Conservation (phyloP, 352 stramenopile species). For the Globisporangium mamillatum region DNA sequence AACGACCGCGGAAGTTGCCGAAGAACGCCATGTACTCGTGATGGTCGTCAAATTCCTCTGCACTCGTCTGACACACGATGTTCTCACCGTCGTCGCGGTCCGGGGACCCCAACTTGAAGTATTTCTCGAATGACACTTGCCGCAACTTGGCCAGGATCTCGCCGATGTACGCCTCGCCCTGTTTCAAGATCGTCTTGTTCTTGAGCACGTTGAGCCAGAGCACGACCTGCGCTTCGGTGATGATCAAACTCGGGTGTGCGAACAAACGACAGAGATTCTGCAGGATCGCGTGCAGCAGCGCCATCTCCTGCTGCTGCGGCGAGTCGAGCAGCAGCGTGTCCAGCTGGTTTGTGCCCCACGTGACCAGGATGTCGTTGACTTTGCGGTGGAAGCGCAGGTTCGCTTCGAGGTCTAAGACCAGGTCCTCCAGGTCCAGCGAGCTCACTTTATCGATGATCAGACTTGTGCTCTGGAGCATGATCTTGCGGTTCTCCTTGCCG, state of each 20-base stretch:
- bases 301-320: slow-evolving; percentile 40
- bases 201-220: slow-evolving; percentile 75
- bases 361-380: slow-evolving; percentile 71
- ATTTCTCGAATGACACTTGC: slow-evolving; percentile 71
- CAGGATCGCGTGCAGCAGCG: slow-evolving; percentile 42
- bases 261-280: slow-evolving; percentile 56
- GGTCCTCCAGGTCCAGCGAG: slow-evolving; percentile 37
- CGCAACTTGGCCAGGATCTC: slow-evolving; percentile 48
- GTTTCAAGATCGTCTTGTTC: slow-evolving; percentile 56
- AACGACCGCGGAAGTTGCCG: slow-evolving; percentile 73
- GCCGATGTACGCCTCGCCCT: slow-evolving; percentile 32
- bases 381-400: slow-evolving; percentile 73
- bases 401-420: slow-evolving; percentile 42
- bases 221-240: slow-evolving; percentile 71
- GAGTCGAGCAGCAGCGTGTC: slow-evolving; percentile 49
- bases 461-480: slow-evolving; percentile 62
- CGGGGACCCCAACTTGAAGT: slow-evolving; percentile 73
- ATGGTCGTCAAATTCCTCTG: slow-evolving; percentile 73
- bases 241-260: slow-evolving; percentile 58
- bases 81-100: slow-evolving; percentile 48
- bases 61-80: slow-evolving; percentile 37
- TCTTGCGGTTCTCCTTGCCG: slow-evolving; percentile 57
- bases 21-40: slow-evolving; percentile 71
- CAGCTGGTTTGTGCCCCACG: slow-evolving; percentile 65
- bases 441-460: slow-evolving; percentile 60